Conservation (phyloP, 495 filamentous ascomycete species). For the Aspergillus ostianus region DNA sequence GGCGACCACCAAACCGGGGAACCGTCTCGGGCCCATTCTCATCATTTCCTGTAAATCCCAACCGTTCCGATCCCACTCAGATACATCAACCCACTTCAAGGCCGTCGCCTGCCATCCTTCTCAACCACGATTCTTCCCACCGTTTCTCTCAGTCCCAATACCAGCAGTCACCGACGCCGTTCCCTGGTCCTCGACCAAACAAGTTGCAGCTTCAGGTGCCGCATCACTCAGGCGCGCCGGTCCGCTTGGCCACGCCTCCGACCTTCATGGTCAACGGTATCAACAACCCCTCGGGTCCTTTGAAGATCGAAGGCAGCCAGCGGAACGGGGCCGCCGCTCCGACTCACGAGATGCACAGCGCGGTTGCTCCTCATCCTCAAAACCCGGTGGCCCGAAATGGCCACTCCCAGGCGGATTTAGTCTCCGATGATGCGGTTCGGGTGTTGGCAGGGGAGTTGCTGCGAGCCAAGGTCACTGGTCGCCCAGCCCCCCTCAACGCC, state of each 20-base stretch:
- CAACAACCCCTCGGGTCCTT: constrained; percentile 30
- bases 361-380: constrained; percentile 11
- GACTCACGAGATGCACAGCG: constrained; percentile 18
- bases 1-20: constrained; percentile 80
- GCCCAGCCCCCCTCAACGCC: constrained; percentile 22
- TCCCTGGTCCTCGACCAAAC: constrained; percentile 32
- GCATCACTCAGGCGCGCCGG: constrained; percentile 66
- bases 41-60: constrained; percentile 76
- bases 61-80: constrained; percentile 36
- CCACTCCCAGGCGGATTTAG: constrained; percentile 17
- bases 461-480: constrained; percentile 31
- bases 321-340: constrained; percentile 26
- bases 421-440: constrained; percentile 37
- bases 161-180: constrained; percentile 32
- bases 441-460: constrained; percentile 35
- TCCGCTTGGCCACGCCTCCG: constrained; percentile 76
- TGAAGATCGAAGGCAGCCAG: constrained; percentile 20
- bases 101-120: constrained; percentile 25
- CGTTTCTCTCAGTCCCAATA: constrained; percentile 21
- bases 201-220: constrained; percentile 81
- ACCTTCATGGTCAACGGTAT: constrained; percentile 68
- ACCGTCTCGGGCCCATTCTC: constrained; percentile 75
- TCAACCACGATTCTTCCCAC: constrained; percentile 27
- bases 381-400: constrained; percentile 12
- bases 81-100: constrained; percentile 26